Conservation (phyloP, 805 yeast species). For the Naumovozyma baii region DNA sequence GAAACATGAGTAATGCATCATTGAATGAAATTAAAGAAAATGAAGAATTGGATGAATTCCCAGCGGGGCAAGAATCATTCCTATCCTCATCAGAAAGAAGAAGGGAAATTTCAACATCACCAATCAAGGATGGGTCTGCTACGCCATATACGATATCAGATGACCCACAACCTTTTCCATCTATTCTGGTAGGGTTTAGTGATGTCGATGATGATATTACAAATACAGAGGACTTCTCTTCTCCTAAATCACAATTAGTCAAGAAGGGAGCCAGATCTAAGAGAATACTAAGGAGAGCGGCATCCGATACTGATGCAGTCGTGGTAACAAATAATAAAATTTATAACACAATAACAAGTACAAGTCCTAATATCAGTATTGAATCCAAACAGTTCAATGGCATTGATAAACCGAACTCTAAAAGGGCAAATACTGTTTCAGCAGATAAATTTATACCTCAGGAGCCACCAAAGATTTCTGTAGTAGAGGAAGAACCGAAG, state of each 20-base stretch:
- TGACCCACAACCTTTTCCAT: slow-evolving; percentile 16
- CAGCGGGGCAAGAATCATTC: slow-evolving; percentile 1
- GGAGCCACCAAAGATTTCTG: not conserved
- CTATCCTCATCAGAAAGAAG: not conserved
- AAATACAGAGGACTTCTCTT: not conserved
- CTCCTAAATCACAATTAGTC: not conserved
- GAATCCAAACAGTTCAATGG: too few relatives aligned
- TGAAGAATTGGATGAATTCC: slow-evolving; percentile 19
- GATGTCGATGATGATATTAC: slow-evolving; percentile 3
- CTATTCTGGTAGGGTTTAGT: slow-evolving; percentile 19
- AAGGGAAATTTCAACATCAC: not conserved
- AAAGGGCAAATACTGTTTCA: not conserved
- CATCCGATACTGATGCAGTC: slow-evolving; percentile 71
- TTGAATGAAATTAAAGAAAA: slow-evolving; percentile 31
- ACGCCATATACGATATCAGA: slow-evolving; percentile 9
- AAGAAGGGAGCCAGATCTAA: not conserved
- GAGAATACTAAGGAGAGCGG: slow-evolving; percentile 47
- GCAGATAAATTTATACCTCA: not conserved
- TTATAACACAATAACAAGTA: too few relatives aligned
- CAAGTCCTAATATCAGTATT: slow-evolving; percentile 16
- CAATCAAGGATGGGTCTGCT: slow-evolving; percentile 3
- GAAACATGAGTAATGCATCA: slow-evolving; percentile 22
- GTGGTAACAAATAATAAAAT: slow-evolving; percentile 20
- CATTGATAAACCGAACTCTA: too few relatives aligned
- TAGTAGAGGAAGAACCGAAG: slow-evolving; percentile 16